These are phyloP conservation scores for Nepenthes alata DNA, from an alignment of 179 eudicot species.

Conservation along the genomic window DNA sequence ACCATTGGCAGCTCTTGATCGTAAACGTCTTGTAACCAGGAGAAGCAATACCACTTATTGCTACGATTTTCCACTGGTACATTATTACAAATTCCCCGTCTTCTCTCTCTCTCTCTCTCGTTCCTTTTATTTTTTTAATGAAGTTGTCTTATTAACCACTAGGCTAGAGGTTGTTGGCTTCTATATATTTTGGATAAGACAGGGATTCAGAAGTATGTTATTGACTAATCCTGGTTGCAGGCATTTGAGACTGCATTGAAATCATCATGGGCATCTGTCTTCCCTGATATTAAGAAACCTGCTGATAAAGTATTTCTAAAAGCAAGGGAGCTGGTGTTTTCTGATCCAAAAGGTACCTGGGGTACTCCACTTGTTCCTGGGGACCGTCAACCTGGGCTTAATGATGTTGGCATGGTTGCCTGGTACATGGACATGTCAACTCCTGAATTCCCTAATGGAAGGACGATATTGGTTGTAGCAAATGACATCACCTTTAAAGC, in stretches of 20 bases:
- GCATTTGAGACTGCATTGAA: constrained; percentile 77
- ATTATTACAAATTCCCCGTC: not conserved
- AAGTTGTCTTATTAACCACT: not conserved
- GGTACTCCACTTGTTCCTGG: constrained; percentile 59
- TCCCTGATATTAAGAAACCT: constrained; percentile 29
- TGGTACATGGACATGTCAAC: constrained; percentile 90
- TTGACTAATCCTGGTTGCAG: constrained; percentile 29
- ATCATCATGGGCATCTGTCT: constrained; percentile 55
- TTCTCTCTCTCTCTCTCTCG: not conserved
- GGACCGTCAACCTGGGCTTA: constrained; percentile 57
- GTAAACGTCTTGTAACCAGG: constrained; percentile 79
- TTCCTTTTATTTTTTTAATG: not conserved
- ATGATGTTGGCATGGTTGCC: constrained; percentile 95
- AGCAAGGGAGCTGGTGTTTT: constrained; percentile 63
- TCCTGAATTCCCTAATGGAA: constrained; percentile 87
- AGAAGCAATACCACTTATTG: constrained; percentile 95
- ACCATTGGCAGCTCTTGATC: constrained; percentile 60
- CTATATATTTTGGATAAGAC: not conserved
- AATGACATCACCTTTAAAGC: constrained; percentile 92
- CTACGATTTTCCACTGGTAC: constrained; percentile 95
- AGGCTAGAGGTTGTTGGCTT: not conserved
- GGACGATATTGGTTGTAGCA: constrained; percentile 66
- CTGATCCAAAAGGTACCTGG: constrained; percentile 66
- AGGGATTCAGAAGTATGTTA: not conserved
- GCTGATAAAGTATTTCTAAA: constrained; percentile 36